Conservation (phyloP, 2,329 filamentous ascomycete species). For the Didymellaceae sp. region DNA sequence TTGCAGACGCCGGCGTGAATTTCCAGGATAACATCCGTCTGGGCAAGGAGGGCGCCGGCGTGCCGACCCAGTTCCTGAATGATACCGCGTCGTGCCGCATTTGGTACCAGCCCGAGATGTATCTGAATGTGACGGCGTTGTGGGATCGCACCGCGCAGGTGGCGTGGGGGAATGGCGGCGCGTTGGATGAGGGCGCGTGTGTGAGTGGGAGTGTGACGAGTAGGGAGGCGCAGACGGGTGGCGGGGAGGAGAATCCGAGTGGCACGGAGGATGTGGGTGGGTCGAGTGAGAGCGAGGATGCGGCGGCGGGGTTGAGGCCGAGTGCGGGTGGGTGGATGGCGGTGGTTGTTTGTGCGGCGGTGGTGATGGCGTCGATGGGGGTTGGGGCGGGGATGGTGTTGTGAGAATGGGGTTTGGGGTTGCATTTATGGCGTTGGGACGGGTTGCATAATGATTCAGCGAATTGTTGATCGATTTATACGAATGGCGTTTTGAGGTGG, state of each 20-base stretch:
- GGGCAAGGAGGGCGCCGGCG: conserved; percentile 39
- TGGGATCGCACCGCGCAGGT: conserved; percentile 55
- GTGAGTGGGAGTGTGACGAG: conserved; percentile 38
- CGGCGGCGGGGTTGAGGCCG: conserved; percentile 20
- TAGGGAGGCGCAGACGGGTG: conserved; percentile 34
- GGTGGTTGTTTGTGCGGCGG: conserved; percentile 19
- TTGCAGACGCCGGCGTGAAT: conserved; percentile 42
- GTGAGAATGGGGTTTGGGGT: neutral
- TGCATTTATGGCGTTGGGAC: neutral
- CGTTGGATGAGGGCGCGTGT: conserved; percentile 36
- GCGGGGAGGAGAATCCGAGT: conserved; percentile 32
- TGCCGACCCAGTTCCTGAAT: conserved; percentile 66
- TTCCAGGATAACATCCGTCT: conserved; percentile 49
- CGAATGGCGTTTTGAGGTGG: no score
- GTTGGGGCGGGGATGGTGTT: conserved; percentile 9
- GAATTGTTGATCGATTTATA: no score
- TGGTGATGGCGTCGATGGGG: conserved; percentile 14
- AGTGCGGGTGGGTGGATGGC: conserved; percentile 15
- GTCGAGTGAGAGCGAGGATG: conserved; percentile 22
- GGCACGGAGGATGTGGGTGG: conserved; percentile 10
- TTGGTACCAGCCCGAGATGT: conserved; percentile 63
- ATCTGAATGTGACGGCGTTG: conserved; percentile 58
- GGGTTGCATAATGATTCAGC: no score
- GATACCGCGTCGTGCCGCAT: conserved; percentile 67
- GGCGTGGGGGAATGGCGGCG: conserved; percentile 38